Conservation (phyloP, 2,329 filamentous ascomycete genomes). For the Aspergillus transmontanensis region DNA sequence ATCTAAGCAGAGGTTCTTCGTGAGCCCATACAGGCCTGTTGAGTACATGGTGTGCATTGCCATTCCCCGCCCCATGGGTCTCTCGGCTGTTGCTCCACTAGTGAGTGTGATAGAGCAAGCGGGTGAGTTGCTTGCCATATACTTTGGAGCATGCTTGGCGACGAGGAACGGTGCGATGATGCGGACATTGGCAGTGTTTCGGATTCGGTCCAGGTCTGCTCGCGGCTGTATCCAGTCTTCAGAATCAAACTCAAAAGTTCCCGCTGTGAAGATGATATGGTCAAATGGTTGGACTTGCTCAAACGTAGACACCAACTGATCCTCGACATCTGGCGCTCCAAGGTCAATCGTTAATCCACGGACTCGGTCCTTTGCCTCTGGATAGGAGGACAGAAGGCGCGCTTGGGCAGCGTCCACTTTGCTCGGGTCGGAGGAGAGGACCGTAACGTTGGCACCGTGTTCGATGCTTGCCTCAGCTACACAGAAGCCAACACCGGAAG, state of each 20-base stretch:
- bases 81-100: not conserved
- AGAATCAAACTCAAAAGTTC: not conserved
- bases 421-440: not conserved
- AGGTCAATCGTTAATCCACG: not conserved
- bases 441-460: not conserved
- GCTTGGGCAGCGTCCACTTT: not conserved
- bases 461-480: not conserved
- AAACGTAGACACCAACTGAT: not conserved
- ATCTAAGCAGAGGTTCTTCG: not conserved
- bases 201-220: not conserved
- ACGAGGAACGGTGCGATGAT: not conserved
- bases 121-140: not conserved
- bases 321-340: too few relatives aligned
- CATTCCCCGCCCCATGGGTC: not conserved
- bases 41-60: not conserved
- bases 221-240: not conserved
- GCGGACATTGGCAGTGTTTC: not conserved
- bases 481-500: not conserved
- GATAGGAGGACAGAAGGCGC: not conserved
- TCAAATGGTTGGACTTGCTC: not conserved
- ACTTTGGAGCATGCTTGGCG: not conserved
- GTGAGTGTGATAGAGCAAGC: not conserved
- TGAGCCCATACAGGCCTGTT: not conserved
- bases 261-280: not conserved
- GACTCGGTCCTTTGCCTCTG: not conserved